A percentile compares a stretch with the other conserved stretches of the same genome.
Evolutionary conservation across 768 basidiomycete species (phyloP).

Genomic region (Mycena galopus): DNA sequence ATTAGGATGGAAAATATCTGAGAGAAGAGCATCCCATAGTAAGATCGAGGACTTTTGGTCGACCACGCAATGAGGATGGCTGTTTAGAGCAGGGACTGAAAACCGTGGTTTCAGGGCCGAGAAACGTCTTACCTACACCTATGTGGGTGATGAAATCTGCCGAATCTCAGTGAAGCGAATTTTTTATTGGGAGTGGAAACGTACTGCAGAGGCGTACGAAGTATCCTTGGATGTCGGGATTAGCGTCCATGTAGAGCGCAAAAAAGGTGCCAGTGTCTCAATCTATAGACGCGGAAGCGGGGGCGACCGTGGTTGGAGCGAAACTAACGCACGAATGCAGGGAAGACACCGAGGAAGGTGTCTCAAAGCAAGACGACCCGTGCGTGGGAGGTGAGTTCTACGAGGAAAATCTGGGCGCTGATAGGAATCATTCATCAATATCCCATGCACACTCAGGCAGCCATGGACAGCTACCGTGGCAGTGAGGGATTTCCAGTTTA

Average conservation of each 20-base stretch:
- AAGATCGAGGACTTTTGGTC: not conserved
- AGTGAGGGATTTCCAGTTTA: too few species aligned
- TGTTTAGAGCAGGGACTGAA: not conserved
- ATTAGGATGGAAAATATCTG: conserved; percentile 9
- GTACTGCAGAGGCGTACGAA: conserved; percentile 10
- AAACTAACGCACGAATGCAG: too few species aligned
- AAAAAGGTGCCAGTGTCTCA: too few species aligned
- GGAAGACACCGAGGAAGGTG: too few species aligned
- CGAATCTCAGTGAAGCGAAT: not conserved
- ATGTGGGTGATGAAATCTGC: conserved; percentile 10
- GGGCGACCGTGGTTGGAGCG: too few species aligned
- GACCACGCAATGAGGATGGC: conserved; percentile 13
- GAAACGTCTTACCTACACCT: not conserved
- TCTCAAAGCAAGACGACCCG: too few species aligned
- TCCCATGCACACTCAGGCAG: too few species aligned
- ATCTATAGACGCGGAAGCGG: too few species aligned
- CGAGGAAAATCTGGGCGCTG: too few species aligned
- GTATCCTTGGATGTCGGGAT: conserved; percentile 22
- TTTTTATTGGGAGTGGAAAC: not conserved
- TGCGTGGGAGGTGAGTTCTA: too few species aligned
- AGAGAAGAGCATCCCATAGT: not conserved
- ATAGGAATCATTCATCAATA: too few species aligned
- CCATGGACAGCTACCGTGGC: too few species aligned
- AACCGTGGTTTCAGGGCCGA: not conserved
- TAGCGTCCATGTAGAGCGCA: not conserved